Percentiles rank a stretch among this genome's conserved stretches.
Conservation (phyloP, 1,284 basidiomycete species). For the Irpex sp. region DNA sequence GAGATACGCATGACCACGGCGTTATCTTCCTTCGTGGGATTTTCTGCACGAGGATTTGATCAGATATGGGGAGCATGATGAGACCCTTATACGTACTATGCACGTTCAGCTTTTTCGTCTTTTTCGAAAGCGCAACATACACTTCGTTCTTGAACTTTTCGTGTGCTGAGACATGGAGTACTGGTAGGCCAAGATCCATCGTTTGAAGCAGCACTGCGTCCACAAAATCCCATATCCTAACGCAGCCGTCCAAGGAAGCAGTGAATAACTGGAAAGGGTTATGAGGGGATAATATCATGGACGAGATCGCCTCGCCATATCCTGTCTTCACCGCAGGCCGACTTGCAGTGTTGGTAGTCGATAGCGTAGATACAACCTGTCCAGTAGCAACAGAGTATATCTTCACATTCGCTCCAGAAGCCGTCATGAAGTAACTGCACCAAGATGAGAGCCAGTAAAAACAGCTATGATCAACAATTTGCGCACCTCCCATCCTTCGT, state of each 20-base stretch:
- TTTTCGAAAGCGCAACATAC: conserved; percentile 63
- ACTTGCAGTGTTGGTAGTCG: conserved; percentile 29
- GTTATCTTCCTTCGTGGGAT: conserved; percentile 39
- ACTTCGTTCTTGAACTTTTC: conserved; percentile 62
- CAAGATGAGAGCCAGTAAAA: conserved; percentile 7
- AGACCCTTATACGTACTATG: conserved; percentile 37
- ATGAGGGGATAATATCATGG: conserved; percentile 76
- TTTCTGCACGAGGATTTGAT: conserved; percentile 11
- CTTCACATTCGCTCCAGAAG: conserved; percentile 74
- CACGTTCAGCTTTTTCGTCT: conserved; percentile 41
- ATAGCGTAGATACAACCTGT: conserved; percentile 78
- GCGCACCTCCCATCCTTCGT: conserved; percentile 84
- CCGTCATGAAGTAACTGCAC: conserved; percentile 83
- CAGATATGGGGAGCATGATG: conserved; percentile 10
- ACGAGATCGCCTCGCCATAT: conserved; percentile 64
- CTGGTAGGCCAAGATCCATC: conserved; percentile 66
- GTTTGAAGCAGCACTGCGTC: conserved; percentile 81
- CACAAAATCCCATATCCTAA: conserved; percentile 93
- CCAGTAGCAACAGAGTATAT: conserved; percentile 79
- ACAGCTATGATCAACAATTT: conserved; percentile 7
- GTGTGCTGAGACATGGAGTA: conserved; percentile 72
- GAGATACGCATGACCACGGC: conserved; percentile 59
- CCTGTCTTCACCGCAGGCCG: conserved; percentile 39
- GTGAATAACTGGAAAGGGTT: conserved; percentile 92
- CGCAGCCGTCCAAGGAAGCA: conserved; percentile 76